Base-by-base conservation (phyloP, 768 basidiomycete species). In the Mycena indigotica region DNA sequence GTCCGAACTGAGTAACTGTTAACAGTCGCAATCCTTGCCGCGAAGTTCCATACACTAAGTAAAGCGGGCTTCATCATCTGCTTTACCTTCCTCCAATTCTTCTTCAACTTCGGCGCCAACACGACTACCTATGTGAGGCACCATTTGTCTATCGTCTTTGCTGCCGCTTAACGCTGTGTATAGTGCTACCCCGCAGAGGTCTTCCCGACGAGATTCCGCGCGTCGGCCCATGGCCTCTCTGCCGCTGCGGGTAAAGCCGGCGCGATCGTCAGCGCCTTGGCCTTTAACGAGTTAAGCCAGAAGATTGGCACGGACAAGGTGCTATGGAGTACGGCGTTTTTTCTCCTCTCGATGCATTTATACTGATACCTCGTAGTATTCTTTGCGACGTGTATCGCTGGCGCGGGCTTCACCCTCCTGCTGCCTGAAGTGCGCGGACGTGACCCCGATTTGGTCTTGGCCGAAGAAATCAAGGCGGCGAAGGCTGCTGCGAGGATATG, bases 31-130 rank as follows among this genome's bases (percentile, higher is more conserved):
- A 84, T 92, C 59, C 74, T 91, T 35, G 89, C 90, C 4, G 87
- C 80, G 28, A 80, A 77, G 60, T 90, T 90, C 74, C 40, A 81
- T 50, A 69, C 68, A 0, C 75, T 91, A 15, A 76, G 80, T 66
- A 84, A 78, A 10, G 76, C 77, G 0, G 73, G 81, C 3, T 91
- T 91, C 74, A 81, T 91, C 58, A 85, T 88, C 56, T 81, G 80
- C 73, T 92, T 92, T 67, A 78, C 88, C 0, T 72, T 91, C 63
- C 73, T 90, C 23, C 58, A 85, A 77, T 89, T 89, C 76, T 89
- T 90, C 78, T 90, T 90, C 78, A 90, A 91, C 74, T 91, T 89
- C 65, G 89, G 89, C 19, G 86, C 87, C 3, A 90, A 89, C 66
- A 74, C 83, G 80, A 85, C 83, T 5, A 80, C 84, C 58, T 85